phyloP scores from a whole-genome alignment of 345 rosid species.

The Pseudoturritis turrita region DNA sequence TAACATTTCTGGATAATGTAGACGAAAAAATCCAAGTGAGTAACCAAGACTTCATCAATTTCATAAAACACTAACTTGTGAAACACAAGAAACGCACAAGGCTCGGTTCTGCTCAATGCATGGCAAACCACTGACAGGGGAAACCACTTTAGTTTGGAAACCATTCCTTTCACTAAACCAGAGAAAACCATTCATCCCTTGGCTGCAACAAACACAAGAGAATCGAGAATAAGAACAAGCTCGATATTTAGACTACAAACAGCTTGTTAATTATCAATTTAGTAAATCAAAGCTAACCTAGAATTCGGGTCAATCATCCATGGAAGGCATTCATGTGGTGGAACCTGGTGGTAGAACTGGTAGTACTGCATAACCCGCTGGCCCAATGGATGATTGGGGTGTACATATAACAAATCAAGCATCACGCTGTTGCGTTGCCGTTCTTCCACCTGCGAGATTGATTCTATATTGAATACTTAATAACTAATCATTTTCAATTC shows the following conservation, averaged over 20 bases:
- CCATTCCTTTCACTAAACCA: slow-evolving; percentile 67
- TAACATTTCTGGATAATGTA: slow-evolving; percentile 54
- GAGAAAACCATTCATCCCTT: slow-evolving; percentile 88
- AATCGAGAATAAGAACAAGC: slow-evolving; percentile 21
- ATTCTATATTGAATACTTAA: slow-evolving; percentile 1
- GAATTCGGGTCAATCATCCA: slow-evolving; percentile 48
- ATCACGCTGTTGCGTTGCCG: slow-evolving; percentile 71
- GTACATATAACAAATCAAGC: slow-evolving; percentile 81
- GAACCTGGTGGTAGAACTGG: slow-evolving; percentile 29
- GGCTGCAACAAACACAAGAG: slow-evolving; percentile 46
- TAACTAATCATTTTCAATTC: not conserved
- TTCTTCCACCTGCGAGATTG: slow-evolving; percentile 66
- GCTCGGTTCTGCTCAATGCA: slow-evolving; percentile 57
- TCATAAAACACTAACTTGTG: slow-evolving; percentile 8
- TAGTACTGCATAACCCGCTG: slow-evolving; percentile 41
- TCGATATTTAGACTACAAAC: not conserved
- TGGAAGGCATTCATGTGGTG: slow-evolving; percentile 41
- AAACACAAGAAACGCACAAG: slow-evolving; percentile 46
- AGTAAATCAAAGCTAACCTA: slow-evolving; percentile 50
- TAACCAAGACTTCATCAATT: not conserved
- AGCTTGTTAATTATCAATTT: not conserved
- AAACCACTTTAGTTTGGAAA: slow-evolving; percentile 33
- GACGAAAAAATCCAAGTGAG: slow-evolving; percentile 18
- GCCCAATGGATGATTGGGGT: slow-evolving; percentile 62
- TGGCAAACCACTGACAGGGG: slow-evolving; percentile 74